Evolutionary conservation across 768 basidiomycete species (phyloP).

Genomic region (Trametes cinnabarina): DNA sequence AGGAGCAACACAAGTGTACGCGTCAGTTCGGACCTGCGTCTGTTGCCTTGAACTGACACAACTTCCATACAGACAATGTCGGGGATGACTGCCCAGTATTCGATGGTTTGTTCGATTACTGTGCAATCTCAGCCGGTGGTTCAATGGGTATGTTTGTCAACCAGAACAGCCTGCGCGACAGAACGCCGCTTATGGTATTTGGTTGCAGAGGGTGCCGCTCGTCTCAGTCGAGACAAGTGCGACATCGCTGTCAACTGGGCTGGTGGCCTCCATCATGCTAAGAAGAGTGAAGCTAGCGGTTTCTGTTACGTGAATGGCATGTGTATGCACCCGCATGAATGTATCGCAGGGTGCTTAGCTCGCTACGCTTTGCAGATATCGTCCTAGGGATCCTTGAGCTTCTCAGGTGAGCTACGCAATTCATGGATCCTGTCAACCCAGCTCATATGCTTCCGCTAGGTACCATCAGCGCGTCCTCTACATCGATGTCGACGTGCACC

Average conservation of each 20-base stretch:
- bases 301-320: conserved; percentile 98
- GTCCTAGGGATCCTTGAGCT: conserved; percentile 96
- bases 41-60: neutral
- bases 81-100: conserved; percentile 99
- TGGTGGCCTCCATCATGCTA: conserved; percentile 96
- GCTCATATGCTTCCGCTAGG: conserved; percentile 36
- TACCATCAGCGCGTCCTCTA: conserved; percentile 95
- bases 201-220: conserved; percentile 86
- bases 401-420: conserved; percentile 53
- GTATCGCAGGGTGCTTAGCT: neutral
- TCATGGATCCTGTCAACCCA: too few species aligned
- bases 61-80: conserved; percentile 70
- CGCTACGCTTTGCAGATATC: conserved; percentile 64
- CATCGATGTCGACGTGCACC: conserved; percentile 98
- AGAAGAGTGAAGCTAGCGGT: conserved; percentile 98
- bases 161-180: neutral
- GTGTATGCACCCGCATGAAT: conserved; percentile 17
- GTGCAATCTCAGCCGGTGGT: conserved; percentile 98
- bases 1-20: conserved; percentile 95
- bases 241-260: conserved; percentile 99
- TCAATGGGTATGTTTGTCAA: conserved; percentile 75
- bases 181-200: neutral
- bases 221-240: conserved; percentile 93
- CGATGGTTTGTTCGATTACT: conserved; percentile 97
- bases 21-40: neutral